Percentiles rank a stretch among this genome's conserved stretches.
Evolutionary conservation across 2,329 filamentous ascomycete species (phyloP).

Genomic region (Colletotrichum sp.): DNA sequence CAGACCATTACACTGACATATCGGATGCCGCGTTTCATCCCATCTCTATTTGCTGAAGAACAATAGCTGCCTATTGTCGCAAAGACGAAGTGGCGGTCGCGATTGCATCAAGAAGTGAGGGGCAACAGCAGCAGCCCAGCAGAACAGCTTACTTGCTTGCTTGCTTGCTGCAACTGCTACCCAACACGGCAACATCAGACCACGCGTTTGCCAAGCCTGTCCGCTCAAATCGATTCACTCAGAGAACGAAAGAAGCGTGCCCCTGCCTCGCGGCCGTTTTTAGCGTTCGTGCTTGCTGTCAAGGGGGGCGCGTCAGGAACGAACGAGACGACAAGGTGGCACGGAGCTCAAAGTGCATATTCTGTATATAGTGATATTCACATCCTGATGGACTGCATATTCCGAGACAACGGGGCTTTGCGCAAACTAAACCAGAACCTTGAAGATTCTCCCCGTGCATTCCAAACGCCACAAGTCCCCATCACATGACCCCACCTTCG

Average conservation of each 20-base stretch:
- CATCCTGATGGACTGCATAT: background rate
- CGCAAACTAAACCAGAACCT: background rate
- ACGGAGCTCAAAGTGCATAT: background rate
- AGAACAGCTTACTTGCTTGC: background rate
- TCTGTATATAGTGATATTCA: accelerated
- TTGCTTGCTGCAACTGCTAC: background rate
- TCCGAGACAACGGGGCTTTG: background rate
- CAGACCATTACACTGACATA: background rate
- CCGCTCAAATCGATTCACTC: background rate
- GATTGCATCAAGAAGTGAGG: background rate
- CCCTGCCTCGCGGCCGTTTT: background rate
- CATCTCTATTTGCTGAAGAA: background rate
- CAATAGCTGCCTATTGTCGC: background rate
- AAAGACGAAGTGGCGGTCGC: background rate
- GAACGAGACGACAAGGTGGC: background rate
- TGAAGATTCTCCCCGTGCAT: background rate
- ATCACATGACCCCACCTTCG: constrained; percentile 1
- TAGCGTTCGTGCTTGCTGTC: constrained; percentile 2
- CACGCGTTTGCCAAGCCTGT: constrained; percentile 6
- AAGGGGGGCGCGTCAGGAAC: background rate
- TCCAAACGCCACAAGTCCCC: background rate
- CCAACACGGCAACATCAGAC: background rate
- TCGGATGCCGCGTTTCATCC: constrained; percentile 13
- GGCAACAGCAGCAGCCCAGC: background rate
- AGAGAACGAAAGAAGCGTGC: background rate